Conservation (phyloP, 805 yeast species). For the Ogataea paraovalis region DNA sequence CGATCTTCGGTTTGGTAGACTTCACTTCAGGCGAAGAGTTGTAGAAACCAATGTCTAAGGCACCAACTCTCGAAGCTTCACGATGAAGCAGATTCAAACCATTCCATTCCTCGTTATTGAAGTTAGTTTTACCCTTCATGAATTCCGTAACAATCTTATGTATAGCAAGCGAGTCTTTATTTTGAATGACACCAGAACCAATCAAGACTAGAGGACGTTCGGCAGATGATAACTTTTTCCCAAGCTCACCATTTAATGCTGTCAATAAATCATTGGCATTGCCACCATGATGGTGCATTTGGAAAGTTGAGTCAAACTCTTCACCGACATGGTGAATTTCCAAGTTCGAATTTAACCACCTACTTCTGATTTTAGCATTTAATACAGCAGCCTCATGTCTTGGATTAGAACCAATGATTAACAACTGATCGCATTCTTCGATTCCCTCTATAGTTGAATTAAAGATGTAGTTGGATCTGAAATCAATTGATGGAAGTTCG, state of each 20-base stretch:
- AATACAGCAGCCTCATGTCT: conserved; percentile 87
- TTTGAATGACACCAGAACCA: conserved; percentile 75
- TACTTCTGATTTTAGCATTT: conserved; percentile 77
- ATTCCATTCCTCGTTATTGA: conserved; percentile 73
- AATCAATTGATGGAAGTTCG: conserved; percentile 60
- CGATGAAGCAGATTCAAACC: conserved; percentile 79
- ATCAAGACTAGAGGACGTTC: conserved; percentile 72
- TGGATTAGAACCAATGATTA: conserved; percentile 82
- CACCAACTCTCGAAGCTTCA: conserved; percentile 84
- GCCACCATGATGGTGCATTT: conserved; percentile 58
- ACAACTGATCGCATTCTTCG: conserved; percentile 77
- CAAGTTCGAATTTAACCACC: conserved; percentile 63
- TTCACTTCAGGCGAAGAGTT: conserved; percentile 43
- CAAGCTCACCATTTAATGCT: conserved; percentile 66
- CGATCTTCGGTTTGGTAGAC: conserved; percentile 59
- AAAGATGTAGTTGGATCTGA: conserved; percentile 76
- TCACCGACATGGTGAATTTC: conserved; percentile 74
- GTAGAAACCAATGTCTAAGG: conserved; percentile 78
- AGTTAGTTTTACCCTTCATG: conserved; percentile 49
- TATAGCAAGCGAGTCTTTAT: conserved; percentile 58
- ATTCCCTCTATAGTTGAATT: conserved; percentile 76
- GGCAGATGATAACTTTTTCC: conserved; percentile 62
- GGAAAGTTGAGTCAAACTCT: conserved; percentile 72
- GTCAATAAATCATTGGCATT: conserved; percentile 50
- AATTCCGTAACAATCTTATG: conserved; percentile 59